phyloP scores from a whole-genome alignment of 2,329 filamentous ascomycete species.

The Botrytis hyacinthi region DNA sequence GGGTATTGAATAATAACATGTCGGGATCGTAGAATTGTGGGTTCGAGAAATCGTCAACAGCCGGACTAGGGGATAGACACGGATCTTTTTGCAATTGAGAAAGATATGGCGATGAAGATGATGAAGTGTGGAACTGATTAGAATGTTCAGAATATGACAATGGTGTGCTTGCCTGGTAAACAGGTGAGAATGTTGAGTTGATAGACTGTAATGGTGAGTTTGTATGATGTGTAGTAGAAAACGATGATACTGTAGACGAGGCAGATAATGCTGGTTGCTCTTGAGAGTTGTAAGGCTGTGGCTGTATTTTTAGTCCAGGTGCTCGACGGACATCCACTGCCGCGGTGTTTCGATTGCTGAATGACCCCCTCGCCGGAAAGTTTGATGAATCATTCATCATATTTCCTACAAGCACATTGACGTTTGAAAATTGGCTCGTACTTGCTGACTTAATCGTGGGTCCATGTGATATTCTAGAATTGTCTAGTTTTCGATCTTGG shows the following conservation, averaged over 20 bases:
- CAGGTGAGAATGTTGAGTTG: background rate
- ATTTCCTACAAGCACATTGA: background rate
- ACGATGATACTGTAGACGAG: background rate
- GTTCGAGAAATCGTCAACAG: background rate
- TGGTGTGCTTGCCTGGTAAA: background rate
- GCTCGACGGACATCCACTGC: background rate
- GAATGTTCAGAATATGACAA: constrained; percentile 1
- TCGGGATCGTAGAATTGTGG: background rate
- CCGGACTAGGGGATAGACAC: background rate
- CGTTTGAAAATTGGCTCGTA: background rate
- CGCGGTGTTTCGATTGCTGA: background rate
- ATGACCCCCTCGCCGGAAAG: background rate
- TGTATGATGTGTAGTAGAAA: background rate
- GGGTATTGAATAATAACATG: background rate
- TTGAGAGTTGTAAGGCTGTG: background rate
- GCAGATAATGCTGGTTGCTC: background rate
- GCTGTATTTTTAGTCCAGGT: background rate
- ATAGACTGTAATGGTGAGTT: background rate
- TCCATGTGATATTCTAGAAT: background rate
- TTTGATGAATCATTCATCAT: background rate
- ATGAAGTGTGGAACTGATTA: background rate
- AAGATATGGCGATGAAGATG: background rate
- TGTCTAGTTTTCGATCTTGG: background rate
- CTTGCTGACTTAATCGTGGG: background rate
- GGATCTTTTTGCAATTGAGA: background rate